phyloP scores from a whole-genome alignment of 2,329 filamentous ascomycete genomes.

The Epichloe gansuensis region DNA sequence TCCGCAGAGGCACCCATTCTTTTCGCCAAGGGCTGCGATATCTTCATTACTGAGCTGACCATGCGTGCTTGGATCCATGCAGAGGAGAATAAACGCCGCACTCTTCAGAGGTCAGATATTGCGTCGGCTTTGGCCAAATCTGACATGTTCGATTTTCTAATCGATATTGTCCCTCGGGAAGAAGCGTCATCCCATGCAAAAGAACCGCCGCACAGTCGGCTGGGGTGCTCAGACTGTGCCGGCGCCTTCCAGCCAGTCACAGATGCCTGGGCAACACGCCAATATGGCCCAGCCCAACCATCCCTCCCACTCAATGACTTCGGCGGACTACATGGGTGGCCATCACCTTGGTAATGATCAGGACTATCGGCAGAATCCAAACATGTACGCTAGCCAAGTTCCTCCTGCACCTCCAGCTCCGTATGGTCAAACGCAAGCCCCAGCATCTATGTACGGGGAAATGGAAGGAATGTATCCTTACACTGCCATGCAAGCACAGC shows the following conservation, averaged over 20 bases:
- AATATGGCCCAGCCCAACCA: slow-evolving; percentile 43
- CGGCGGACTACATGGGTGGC: slow-evolving; percentile 49
- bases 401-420: slow-evolving; percentile 58
- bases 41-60: slow-evolving; percentile 96
- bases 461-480: slow-evolving; percentile 82
- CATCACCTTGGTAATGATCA: slow-evolving; percentile 56
- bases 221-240: slow-evolving; percentile 30
- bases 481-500: slow-evolving; percentile 67
- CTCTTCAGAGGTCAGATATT: slow-evolving; percentile 90
- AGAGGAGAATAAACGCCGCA: slow-evolving; percentile 95
- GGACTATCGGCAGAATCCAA: slow-evolving; percentile 67
- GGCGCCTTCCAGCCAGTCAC: slow-evolving; percentile 36
- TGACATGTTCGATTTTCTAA: slow-evolving; percentile 99
- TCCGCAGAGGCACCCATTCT: slow-evolving; percentile 95
- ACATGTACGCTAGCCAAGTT: slow-evolving; percentile 73
- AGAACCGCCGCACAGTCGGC: slow-evolving; percentile 45
- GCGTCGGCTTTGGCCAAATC: slow-evolving; percentile 91
- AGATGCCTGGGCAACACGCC: slow-evolving; percentile 40
- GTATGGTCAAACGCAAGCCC: slow-evolving; percentile 66
- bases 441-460: slow-evolving; percentile 59
- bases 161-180: slow-evolving; percentile 95
- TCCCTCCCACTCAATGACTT: slow-evolving; percentile 43
- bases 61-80: slow-evolving; percentile 99
- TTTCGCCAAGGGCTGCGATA: slow-evolving; percentile 96
- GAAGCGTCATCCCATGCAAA: slow-evolving; percentile 77